Evolutionary conservation across 768 basidiomycete genomes (phyloP), one percentile per base, ranked within the genome.

Genomic region (Tulasnella sp.): DNA sequence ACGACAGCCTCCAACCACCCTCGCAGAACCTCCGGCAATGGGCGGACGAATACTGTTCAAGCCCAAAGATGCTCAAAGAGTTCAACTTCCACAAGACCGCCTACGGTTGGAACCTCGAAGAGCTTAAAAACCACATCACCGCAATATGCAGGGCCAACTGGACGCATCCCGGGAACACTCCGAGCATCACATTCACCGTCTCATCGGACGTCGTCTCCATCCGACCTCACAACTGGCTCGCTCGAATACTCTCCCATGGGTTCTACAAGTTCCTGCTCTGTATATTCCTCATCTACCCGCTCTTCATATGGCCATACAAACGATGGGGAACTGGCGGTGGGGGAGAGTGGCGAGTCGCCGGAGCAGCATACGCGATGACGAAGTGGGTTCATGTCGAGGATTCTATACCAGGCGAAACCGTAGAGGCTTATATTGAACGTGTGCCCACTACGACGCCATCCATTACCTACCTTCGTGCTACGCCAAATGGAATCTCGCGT

Each of bases 21-120:
- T 81, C 81, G 15, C 80, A 78, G 71, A 78, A 82, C 0, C 67
- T 89, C 47, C 74, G 85, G 32, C 76, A 84, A 61, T 92, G 89
- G 89, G 87, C 87, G 7, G 86, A 90, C 64, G 82, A 85, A 58
- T 91, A 88, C 66, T 89, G 87, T 60, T 75, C 78, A 26, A 85
- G 84, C 65, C 73, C 68, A 7, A 89, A 84, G 65, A 70, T 76
- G 13, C 73, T 91, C 63, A 91, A 90, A 68, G 88, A 90, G 70
- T 88, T 92, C 67, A 75, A 78, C 4, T 86, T 88, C 62, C 73
- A 76, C 23, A 88, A 88, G 74, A 84, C 80, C 4, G 78, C 80
- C 26, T 80, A 81, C 66, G 81, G 81, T n/a, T 82, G 81, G 81
- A 72, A 80, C 64, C 68, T 76, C 26, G 69, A 68, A 23, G 75